Evolutionary conservation across 805 yeast species (phyloP).

Genomic region (Candida wancherniae): DNA sequence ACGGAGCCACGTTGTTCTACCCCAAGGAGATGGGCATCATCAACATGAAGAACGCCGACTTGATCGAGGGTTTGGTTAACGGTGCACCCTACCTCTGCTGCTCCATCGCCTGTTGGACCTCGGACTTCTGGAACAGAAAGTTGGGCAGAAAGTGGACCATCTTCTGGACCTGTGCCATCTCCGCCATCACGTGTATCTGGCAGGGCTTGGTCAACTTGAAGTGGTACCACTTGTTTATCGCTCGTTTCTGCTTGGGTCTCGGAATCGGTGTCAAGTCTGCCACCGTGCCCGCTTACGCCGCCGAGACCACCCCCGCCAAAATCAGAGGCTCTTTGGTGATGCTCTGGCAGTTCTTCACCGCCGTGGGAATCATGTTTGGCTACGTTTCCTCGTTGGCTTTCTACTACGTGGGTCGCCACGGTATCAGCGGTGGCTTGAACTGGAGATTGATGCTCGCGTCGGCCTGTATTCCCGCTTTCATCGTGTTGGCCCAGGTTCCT

Average conservation of each 20-base stretch:
- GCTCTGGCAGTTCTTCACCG: constrained; percentile 76
- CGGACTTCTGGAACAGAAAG: constrained; percentile 46
- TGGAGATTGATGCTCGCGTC: constrained; percentile 67
- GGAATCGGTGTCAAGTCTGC: constrained; percentile 67
- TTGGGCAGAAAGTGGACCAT: constrained; percentile 60
- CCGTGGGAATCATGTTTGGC: constrained; percentile 68
- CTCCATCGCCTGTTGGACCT: constrained; percentile 58
- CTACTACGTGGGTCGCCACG: constrained; percentile 45
- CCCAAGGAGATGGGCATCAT: constrained; percentile 50
- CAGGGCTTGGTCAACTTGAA: constrained; percentile 54
- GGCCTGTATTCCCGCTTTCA: constrained; percentile 52
- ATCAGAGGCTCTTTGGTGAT: constrained; percentile 63
- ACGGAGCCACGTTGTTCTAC: constrained; percentile 62
- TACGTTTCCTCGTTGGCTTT: constrained; percentile 57
- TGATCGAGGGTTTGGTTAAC: constrained; percentile 58
- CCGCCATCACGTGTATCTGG: constrained; percentile 62
- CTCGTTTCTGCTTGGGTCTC: constrained; percentile 55
- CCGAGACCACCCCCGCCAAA: constrained; percentile 34
- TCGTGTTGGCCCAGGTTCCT: constrained; percentile 46
- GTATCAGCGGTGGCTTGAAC: constrained; percentile 44
- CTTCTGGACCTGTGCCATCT: constrained; percentile 55
- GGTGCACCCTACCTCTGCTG: constrained; percentile 65
- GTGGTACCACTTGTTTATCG: constrained; percentile 57
- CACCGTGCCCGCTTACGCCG: constrained; percentile 56
- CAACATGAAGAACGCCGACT: constrained; percentile 40